phyloP scores from a whole-genome alignment of 805 yeast species.

The Kodamaea jinghongensis region DNA sequence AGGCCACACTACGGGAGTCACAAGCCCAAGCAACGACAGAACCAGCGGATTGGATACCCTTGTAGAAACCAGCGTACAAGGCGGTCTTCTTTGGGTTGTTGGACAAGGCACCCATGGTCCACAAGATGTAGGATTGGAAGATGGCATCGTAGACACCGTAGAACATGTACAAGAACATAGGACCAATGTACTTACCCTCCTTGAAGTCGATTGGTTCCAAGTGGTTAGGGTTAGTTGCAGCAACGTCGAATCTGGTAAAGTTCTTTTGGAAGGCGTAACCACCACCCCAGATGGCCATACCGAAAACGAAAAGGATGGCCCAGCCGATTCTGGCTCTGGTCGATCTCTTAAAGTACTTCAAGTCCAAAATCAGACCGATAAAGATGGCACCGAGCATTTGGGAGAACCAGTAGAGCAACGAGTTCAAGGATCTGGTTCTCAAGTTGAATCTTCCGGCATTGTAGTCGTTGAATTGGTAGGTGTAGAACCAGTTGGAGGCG shows the following conservation, averaged over 20 bases:
- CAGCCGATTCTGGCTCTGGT: conserved; percentile 47
- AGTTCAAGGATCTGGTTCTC: conserved; percentile 61
- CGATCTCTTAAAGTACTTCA: conserved; percentile 38
- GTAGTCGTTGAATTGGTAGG: conserved; percentile 60
- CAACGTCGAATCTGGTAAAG: conserved; percentile 37
- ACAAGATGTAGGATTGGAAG: conserved; percentile 56
- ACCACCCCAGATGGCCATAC: conserved; percentile 58
- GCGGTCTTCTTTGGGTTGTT: conserved; percentile 56
- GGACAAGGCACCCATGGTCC: conserved; percentile 58
- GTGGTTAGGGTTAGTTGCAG: conserved; percentile 8
- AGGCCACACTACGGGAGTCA: conserved; percentile 41
- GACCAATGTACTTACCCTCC: conserved; percentile 50
- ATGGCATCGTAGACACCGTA: conserved; percentile 60
- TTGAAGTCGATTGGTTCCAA: conserved; percentile 43
- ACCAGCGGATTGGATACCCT: conserved; percentile 63
- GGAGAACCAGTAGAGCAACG: conserved; percentile 57
- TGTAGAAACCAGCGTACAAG: conserved; percentile 59
- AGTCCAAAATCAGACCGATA: conserved; percentile 50
- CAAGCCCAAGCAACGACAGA: conserved; percentile 60
- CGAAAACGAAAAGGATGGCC: conserved; percentile 34
- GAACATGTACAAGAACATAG: conserved; percentile 59
- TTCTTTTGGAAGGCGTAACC: conserved; percentile 48
- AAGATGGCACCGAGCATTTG: conserved; percentile 57
- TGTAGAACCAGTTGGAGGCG: conserved; percentile 65
- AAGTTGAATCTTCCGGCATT: conserved; percentile 55